Base-by-base conservation (phyloP, 441 rosid genomes). In the Bocquillonia castaneifolia region DNA sequence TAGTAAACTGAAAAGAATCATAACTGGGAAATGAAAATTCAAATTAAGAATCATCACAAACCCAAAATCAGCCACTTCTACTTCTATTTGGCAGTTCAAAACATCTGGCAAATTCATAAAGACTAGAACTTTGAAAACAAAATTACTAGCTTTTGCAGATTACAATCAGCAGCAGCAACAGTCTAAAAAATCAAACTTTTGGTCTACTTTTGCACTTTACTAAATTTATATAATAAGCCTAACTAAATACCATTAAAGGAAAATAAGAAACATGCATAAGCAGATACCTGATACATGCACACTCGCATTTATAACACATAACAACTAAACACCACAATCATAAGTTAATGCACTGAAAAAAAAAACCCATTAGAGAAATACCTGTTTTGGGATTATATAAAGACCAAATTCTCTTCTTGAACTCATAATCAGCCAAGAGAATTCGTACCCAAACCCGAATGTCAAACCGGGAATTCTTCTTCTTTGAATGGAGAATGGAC, bases 361-460 rank as follows among this genome's bases (percentile, higher is more conserved):
- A 15, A 10, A 23, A 44, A 71, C 53, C 57, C 66, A 68, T 29
- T 51, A 62, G 63, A 20, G 54, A 53, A 20, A 44, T 31, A 92
- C 97, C 96, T 37, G 97, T 85, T 18, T 83, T 63, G 58, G 88
- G 92, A 76, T 91, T 91, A 44, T 87, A 86, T 18, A 82, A 77
- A 76, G 96, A 91, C 97, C 97, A 91, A 9, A 89, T 67, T 66
- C 65, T 85, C 75, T 83, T 89, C 83, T 72, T 86, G 78, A 91
- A 91, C 79, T 87, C 92, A 76, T 86, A 76, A 56, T 85, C 92
- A 10, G 97, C 92, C 3, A 89, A 78, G n/a, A 87, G 84, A 28
- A 89, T 79, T 52, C 97, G 89, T 53, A 86, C 96, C 97, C 97
- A 91, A 53, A 86, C 97, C 56, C 92, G 91, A 62, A 80, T 76